These are phyloP conservation scores for Aspergillus carlsbadensis DNA, from an alignment of 495 filamentous ascomycete species.

Conservation along the genomic window DNA sequence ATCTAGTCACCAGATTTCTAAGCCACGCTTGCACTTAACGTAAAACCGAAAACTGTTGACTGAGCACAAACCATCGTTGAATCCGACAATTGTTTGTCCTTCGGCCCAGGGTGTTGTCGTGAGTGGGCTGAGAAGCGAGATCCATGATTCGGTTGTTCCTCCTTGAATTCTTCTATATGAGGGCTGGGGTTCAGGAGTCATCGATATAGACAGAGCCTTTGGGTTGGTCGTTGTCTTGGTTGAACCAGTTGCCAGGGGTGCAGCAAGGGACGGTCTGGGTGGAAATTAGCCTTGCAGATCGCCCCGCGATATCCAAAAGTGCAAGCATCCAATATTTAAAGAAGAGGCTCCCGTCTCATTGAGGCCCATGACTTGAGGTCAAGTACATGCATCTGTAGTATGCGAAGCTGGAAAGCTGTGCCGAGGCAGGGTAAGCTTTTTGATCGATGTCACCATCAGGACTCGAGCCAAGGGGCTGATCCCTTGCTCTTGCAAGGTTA, in stretches of 20 bases:
- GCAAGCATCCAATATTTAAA: not conserved
- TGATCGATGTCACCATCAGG: no score
- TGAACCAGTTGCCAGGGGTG: slow-evolving; percentile 2
- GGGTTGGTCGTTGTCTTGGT: not conserved
- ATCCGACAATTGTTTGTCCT: no score
- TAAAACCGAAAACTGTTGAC: no score
- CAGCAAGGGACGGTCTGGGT: slow-evolving; percentile 10
- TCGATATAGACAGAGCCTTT: no score
- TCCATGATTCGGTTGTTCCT: not conserved
- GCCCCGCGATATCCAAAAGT: no score
- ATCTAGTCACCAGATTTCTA: no score
- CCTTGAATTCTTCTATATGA: not conserved
- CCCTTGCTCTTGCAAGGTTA: not conserved
- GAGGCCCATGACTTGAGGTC: not conserved
- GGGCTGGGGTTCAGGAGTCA: not conserved
- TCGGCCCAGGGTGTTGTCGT: no score
- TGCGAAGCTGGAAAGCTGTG: not conserved
- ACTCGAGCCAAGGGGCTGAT: not conserved
- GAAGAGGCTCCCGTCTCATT: no score
- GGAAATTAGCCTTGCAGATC: no score
- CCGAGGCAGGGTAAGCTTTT: not conserved
- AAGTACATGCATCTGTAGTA: not conserved
- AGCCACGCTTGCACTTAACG: no score
- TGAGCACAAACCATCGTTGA: not conserved
- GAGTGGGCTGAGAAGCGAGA: not conserved